Evolutionary conservation across 1,139 yeast genomes (phyloP), one percentile per base, ranked within the genome.

Genomic region (Eremothecium coryli): DNA sequence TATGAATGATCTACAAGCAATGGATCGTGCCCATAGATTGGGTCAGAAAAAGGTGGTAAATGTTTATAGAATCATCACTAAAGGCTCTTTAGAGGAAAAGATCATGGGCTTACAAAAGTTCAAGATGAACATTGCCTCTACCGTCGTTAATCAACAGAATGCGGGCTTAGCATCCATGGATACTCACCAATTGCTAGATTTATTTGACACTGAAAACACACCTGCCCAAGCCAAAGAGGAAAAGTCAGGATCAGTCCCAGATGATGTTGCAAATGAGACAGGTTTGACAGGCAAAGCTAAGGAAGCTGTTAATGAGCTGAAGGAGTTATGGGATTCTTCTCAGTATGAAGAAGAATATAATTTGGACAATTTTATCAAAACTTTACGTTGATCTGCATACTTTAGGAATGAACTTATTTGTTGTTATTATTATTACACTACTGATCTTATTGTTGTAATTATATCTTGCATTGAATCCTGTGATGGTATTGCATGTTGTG

Each of bases 51-150:
- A 88, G 56, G 96, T 90, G 24, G 99, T 93, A 30, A 85, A 86
- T 58, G 98, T 93, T 12, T 88, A 88, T 54, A 70, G 97, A 49
- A 69, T 93, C 47, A 84, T 93, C 48, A 93, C 99, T 6, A 79
- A 86, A 53, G 79, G 84, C 49, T 90, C 98, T 0, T 66, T 93
- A 44, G 99, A 93, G 58, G 98, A 90, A 54, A 88, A 93, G 62
- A 93, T 93, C 43, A 93, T 93, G 99, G 97, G 98, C 26, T 68
- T 93, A 48, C 99, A 93, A 54, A 85, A 85, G 58, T 93, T 93
- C 73, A 93, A 93, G 63, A 80, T 93, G 81, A 90, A 88, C 56
- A 85, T 93, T 54, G 99, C 98, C 0, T 82, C 95, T 1, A 84
- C 96, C 0, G 84, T 93, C 49, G 93, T 93, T 37, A 88, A 88